Base-by-base conservation (phyloP, 306 rosid species). In the Pterocarpus macrocarpus region DNA sequence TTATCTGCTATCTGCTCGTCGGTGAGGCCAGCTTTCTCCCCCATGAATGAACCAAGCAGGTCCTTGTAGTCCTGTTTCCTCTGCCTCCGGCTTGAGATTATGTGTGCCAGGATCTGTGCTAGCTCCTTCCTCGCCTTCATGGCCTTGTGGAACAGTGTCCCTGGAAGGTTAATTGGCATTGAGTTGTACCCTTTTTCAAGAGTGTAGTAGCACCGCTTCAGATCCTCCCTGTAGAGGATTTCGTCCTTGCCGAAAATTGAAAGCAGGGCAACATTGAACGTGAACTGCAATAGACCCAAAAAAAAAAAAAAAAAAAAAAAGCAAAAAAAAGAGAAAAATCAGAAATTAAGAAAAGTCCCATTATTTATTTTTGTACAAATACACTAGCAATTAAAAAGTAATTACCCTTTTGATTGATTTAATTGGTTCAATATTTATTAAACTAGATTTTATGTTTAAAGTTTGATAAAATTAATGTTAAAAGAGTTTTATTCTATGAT, bases 121-220 rank as follows among this genome's bases (percentile, higher is more conserved):
- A 96, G 92, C 69, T 93, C 97, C 80, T 91, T 90, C 62, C 99
- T 90, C 0, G 97, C 96, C 77, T 89, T 93, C 98, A 96, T 96
- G 22, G 99, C 88, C 55, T 90, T 89, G 91, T 92, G 87, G 80
- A 93, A 96, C 5, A 93, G 97, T 43, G 99, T 93, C 8, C 98
- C 97, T 0, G 94, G 97, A 13, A 96, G 65, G 63, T 93, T 96
- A 9, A 96, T 87, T 11, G 99, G 93, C 99, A 96, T 96, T 69
- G 99, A 96, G 69, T 96, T 96, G 89, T 96, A 96, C 3, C 98
- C 98, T 85, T 89, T 83, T 39, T 96, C 99, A 2, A 96, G 89
- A 13, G 81, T 86, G 90, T 88, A 90, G 87, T 96, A 96, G 85
- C 98, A 92, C 36, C 90, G 83, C 52, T 93, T 93, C 63, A 96